Conservation (phyloP, 179 eudicot genomes). For the Drosera spatulata region DNA sequence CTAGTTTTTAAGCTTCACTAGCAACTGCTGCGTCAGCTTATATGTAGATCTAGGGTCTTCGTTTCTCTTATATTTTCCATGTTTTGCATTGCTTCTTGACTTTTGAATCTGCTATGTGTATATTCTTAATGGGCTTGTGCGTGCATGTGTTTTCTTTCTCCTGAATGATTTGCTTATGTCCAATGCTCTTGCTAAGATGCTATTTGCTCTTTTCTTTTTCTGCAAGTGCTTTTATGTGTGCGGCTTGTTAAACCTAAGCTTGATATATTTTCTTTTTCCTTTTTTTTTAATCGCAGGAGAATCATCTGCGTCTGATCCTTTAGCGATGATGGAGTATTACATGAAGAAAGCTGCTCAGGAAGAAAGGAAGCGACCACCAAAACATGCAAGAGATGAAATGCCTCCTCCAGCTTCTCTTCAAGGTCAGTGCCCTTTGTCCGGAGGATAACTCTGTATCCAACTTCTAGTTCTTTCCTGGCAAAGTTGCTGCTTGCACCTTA, state of each 20-base stretch:
- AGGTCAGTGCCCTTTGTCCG: constrained; percentile 26
- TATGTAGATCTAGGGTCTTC: too few relatives aligned
- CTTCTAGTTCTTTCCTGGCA: too few relatives aligned
- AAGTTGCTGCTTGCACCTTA: too few relatives aligned
- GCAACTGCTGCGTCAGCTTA: too few relatives aligned
- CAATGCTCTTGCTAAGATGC: not conserved
- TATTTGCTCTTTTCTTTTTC: not conserved
- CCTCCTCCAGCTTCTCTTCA: constrained; percentile 98
- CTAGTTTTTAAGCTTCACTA: too few relatives aligned
- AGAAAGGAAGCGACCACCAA: constrained; percentile 72
- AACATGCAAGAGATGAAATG: constrained; percentile 90
- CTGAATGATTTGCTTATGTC: not conserved
- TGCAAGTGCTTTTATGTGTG: too few relatives aligned
- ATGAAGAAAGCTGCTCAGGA: constrained; percentile 89
- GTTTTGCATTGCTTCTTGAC: too few relatives aligned
- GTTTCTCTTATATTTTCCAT: too few relatives aligned
- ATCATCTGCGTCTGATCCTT: constrained; percentile 52
- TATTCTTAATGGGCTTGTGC: not conserved
- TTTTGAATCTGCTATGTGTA: not conserved
- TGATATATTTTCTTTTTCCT: not conserved
- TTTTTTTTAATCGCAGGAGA: too few relatives aligned
- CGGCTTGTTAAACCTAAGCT: not conserved
- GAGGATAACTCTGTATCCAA: too few relatives aligned
- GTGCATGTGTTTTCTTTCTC: not conserved
- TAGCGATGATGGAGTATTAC: constrained; percentile 96